Base-by-base conservation (phyloP, 495 filamentous ascomycete genomes). In the Monascus purpureus region DNA sequence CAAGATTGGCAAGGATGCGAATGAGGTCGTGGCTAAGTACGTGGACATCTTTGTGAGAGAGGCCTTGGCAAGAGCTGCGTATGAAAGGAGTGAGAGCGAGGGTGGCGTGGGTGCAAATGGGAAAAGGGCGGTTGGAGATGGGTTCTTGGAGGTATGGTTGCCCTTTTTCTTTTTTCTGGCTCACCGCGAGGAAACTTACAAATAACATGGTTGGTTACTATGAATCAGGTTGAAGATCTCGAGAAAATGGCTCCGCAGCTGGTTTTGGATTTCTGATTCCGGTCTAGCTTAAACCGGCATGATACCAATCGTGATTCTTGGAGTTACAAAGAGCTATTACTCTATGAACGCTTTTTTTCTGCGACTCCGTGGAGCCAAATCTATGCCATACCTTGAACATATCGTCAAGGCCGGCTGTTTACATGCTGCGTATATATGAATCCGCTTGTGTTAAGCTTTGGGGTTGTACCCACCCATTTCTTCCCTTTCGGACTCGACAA, bases 1-100 rank as follows among this genome's bases (percentile, higher is more conserved):
- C 2, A 67, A 78, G 48, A 77, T 96, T 23, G 73, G 75, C 2
- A 78, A 75, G 45, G 80, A 86, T 30, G 92, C 90, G 12, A 75
- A 86, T 49, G 61, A 55, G 9, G 73, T 85, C 5, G 69, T 90
- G 18, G 82, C 71, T 2, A 84, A 79, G 58, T 96, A 96, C 47
- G 70, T 94, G 48, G 83, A 93, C 59, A 75, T 81, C 8, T 97
- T 94, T 65, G 82, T 95, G 35, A 67, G 81, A 40, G 90, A 97
- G 60, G 85, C 86, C 17, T 73, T 97, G 45, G 85, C 85, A 17
- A 50, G 90, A 52, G 78, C 82, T 24, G 76, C 75, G 6, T 72
- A 68, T 37, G 80, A 82, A 63, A 73, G 73, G 47, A 57, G 58
- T 26, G 65, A 69, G 39, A 59, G 45, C 3, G 45, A 51, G 17